These are phyloP conservation scores for Huntiella omanensis DNA, from an alignment of 2,329 filamentous ascomycete genomes.

Conservation along the genomic window DNA sequence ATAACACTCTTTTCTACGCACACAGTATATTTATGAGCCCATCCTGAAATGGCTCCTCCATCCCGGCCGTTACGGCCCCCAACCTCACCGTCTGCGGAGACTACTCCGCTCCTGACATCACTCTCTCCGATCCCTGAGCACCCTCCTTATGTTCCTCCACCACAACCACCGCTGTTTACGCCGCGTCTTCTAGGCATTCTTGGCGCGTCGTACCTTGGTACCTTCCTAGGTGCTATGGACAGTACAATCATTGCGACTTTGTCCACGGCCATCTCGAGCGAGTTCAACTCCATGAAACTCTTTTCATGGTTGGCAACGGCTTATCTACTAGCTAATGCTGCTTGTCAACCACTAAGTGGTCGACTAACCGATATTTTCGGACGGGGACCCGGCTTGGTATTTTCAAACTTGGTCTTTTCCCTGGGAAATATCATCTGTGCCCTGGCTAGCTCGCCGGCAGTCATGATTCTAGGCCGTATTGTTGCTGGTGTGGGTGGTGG, in stretches of 20 bases:
- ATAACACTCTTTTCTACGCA: no score
- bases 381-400: conserved; percentile 55
- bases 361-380: conserved; percentile 79
- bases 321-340: conserved; percentile 76
- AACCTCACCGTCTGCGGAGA: conserved; percentile 1
- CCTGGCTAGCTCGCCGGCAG: conserved; percentile 41
- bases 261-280: conserved; percentile 63
- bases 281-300: conserved; percentile 62
- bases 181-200: conserved; percentile 34
- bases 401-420: conserved; percentile 66
- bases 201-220: conserved; percentile 36
- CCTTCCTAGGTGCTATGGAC: conserved; percentile 49
- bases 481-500: conserved; percentile 71
- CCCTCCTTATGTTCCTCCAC: background rate
- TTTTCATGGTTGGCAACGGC: conserved; percentile 78
- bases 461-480: conserved; percentile 61
- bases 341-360: conserved; percentile 69
- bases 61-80: background rate
- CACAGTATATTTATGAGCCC: no score
- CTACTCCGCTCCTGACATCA: conserved; percentile 5
- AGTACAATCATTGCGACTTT: conserved; percentile 73
- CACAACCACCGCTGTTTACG: conserved; percentile 28
- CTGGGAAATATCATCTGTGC: conserved; percentile 69
- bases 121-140: no score
- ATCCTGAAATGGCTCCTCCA: background rate